Evolutionary conservation across 1,284 basidiomycete species (phyloP).

Genomic region (Puccinia sorghi): DNA sequence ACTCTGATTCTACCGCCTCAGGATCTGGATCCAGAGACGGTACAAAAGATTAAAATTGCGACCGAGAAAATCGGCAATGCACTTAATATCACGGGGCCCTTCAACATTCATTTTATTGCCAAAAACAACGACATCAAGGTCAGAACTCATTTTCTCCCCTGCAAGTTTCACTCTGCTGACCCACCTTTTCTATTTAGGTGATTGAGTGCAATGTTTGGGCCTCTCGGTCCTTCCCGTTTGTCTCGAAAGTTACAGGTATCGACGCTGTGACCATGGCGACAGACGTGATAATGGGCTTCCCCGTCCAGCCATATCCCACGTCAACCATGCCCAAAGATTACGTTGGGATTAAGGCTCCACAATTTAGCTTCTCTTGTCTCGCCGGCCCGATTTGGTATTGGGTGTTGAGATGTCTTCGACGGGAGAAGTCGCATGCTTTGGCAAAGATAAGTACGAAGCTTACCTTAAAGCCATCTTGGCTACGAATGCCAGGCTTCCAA

Average conservation of each 20-base stretch:
- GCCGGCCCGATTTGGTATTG: constrained; percentile 94
- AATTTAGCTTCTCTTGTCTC: constrained; percentile 94
- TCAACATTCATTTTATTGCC: constrained; percentile 99
- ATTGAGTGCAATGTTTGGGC: constrained; percentile 99
- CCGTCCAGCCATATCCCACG: constrained; percentile 80
- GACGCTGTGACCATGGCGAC: constrained; percentile 99
- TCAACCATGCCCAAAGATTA: constrained; percentile 80
- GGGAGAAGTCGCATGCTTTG: constrained; percentile 98
- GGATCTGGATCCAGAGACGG: constrained; percentile 93
- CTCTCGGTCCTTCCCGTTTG: constrained; percentile 97
- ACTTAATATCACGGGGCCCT: constrained; percentile 97
- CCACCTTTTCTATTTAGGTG: constrained; percentile 66
- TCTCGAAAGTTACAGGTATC: constrained; percentile 94
- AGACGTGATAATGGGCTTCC: constrained; percentile 91
- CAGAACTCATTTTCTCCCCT: not conserved
- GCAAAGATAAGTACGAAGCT: constrained; percentile 95
- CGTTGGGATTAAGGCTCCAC: constrained; percentile 97
- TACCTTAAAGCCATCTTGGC: constrained; percentile 96
- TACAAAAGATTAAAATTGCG: constrained; percentile 91
- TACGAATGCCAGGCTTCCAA: constrained; percentile 88
- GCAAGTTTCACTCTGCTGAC: not conserved
- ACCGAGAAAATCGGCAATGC: constrained; percentile 96
- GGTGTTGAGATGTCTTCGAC: constrained; percentile 99
- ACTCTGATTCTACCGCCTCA: constrained; percentile 97
- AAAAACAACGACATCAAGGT: constrained; percentile 86